phyloP scores from a whole-genome alignment of 2,329 filamentous ascomycete genomes.

The Hypoxylon sp. region DNA sequence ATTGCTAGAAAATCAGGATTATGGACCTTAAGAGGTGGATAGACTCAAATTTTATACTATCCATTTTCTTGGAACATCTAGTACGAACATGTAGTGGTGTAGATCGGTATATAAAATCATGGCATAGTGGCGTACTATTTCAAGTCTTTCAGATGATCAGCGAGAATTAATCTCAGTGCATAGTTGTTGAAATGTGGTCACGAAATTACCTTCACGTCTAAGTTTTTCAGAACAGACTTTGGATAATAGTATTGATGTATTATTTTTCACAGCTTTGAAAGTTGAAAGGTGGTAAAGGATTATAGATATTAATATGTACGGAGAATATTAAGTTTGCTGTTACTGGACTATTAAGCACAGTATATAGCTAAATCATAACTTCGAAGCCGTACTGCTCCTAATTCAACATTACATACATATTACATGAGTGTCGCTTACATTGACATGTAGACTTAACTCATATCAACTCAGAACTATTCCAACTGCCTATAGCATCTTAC shows the following conservation, averaged over 20 bases:
- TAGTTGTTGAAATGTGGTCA: neutral
- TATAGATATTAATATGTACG: constrained; percentile 13
- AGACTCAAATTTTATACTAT: too few species aligned
- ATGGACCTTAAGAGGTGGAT: neutral
- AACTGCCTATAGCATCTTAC: neutral
- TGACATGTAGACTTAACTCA: neutral
- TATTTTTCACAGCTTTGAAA: neutral
- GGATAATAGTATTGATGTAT: neutral
- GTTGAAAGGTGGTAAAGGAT: constrained; percentile 2
- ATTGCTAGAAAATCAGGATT: neutral
- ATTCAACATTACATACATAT: constrained; percentile 15
- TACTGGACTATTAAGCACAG: neutral
- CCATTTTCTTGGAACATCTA: neutral
- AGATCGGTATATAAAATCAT: neutral
- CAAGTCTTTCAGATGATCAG: neutral
- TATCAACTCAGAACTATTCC: neutral
- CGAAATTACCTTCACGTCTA: neutral
- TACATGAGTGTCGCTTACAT: neutral
- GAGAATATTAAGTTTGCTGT: constrained; percentile 13
- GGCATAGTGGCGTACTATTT: neutral
- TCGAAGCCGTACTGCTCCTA: neutral
- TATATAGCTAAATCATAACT: constrained; percentile 3
- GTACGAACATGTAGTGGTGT: neutral
- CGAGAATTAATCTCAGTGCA: neutral
- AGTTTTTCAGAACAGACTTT: neutral